Evolutionary conservation across 306 rosid species (phyloP), one percentile per base, ranked within the genome.

Genomic region (Senna tora): DNA sequence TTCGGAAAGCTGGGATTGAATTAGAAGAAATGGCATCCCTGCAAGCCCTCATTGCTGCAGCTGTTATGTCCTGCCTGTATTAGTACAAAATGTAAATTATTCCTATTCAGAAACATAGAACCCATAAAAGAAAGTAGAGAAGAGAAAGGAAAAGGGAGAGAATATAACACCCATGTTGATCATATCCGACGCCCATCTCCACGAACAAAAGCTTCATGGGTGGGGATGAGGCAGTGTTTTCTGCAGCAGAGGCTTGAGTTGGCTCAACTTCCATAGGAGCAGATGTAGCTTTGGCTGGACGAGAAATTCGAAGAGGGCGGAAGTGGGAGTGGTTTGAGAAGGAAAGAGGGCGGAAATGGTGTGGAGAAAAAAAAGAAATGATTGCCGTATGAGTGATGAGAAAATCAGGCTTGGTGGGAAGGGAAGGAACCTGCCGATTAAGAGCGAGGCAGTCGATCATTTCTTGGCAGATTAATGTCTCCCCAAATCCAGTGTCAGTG

Each of bases 171-270:
- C 99, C 99, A 32, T 94, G 99, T 80, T 91, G 98, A 81, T 94
- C 98, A 57, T 91, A 91, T 32, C 98, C 97, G 7, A 94, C 98
- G 34, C 98, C 98, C 98, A 94, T 94, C 77, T 94, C 98, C 11
- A 94, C 96, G 69, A 94, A 94, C 88, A 94, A 73, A 72, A 89
- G 95, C 82, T 87, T 91, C 90, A 94, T 89, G 11, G 80, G 70
- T 20, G 82, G 63, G 55, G 82, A 57, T 25, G 89, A 70, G 45
- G 45, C 66, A 39, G 68, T 63, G 25, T 15, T 51, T n/a, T n/a
- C n/a, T 32, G 51, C 20, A 9, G 67, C 45, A 55, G 82, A 54
- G 20, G 39, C 41, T 69, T 69, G 83, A 38, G 67, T 66, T 52
- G 58, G 81, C 39, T 85, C 79, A 69, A 74, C 79, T 71, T 87